Conservation (phyloP, 345 rosid genomes). For the Eucalyptus cladocalyx region DNA sequence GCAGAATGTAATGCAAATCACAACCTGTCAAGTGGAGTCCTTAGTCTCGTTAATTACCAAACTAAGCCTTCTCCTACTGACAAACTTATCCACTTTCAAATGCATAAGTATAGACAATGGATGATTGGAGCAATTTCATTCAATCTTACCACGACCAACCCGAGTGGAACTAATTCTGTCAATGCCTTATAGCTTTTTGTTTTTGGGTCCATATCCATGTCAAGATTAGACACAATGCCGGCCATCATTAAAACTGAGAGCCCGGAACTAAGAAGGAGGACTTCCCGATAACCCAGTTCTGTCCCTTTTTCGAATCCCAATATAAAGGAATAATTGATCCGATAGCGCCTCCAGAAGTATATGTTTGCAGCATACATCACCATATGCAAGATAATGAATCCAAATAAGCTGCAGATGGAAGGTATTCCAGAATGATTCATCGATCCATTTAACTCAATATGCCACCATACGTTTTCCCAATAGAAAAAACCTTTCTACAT, state of each 20-base stretch:
- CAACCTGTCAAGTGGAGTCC: slow-evolving; percentile 11
- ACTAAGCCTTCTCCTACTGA: not conserved
- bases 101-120: not conserved
- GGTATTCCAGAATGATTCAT: not conserved
- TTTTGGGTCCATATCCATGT: slow-evolving; percentile 33
- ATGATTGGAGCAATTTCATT: not conserved
- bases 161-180: slow-evolving; percentile 47
- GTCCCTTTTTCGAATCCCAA: slow-evolving; percentile 67
- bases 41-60: not conserved
- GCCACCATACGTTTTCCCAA: not conserved
- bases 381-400: slow-evolving; percentile 46
- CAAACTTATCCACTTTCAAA: not conserved
- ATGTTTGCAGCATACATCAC: slow-evolving; percentile 41
- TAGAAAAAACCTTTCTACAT: not conserved
- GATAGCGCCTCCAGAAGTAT: slow-evolving; percentile 60
- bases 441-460: not conserved
- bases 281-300: slow-evolving; percentile 45
- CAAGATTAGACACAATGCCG: slow-evolving; percentile 42
- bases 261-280: slow-evolving; percentile 50
- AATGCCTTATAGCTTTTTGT: slow-evolving; percentile 17
- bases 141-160: slow-evolving; percentile 35
- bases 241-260: slow-evolving; percentile 41
- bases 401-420: slow-evolving; percentile 45
- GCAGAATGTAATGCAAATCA: slow-evolving; percentile 28
- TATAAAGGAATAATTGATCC: slow-evolving; percentile 60